phyloP scores from a whole-genome alignment of 2,329 filamentous ascomycete genomes.

The Trichoderma sp. region DNA sequence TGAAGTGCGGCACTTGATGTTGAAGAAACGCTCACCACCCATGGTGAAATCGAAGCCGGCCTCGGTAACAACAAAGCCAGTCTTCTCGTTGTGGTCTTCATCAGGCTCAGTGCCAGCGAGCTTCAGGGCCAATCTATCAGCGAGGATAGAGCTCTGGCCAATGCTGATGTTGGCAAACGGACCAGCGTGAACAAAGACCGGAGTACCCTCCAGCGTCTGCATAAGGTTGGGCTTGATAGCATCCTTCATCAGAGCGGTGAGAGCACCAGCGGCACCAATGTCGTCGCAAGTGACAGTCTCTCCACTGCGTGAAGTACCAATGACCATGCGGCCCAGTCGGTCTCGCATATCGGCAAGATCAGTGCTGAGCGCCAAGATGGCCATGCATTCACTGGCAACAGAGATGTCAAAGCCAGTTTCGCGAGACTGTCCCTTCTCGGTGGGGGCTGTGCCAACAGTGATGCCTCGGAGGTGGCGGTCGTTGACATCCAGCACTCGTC shows the following conservation, averaged over 20 bases:
- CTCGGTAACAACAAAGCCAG: slow-evolving; percentile 94
- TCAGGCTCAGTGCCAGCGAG: slow-evolving; percentile 91
- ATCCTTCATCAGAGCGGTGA: slow-evolving; percentile 95
- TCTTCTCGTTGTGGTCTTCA: slow-evolving; percentile 79
- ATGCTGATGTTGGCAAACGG: slow-evolving; percentile 99
- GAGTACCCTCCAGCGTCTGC: slow-evolving; percentile 96
- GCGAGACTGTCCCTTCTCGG: slow-evolving; percentile 85
- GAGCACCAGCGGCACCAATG: slow-evolving; percentile 85
- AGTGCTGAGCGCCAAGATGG: slow-evolving; percentile 91
- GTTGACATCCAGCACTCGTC: slow-evolving; percentile 94
- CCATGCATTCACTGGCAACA: slow-evolving; percentile 97
- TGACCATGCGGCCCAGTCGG: slow-evolving; percentile 91
- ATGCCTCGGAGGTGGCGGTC: slow-evolving; percentile 90
- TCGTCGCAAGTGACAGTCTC: slow-evolving; percentile 97
- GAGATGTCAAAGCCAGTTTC: slow-evolving; percentile 97
- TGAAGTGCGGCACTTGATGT: slow-evolving; percentile 97
- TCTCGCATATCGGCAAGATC: slow-evolving; percentile 87
- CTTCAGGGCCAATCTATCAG: slow-evolving; percentile 94
- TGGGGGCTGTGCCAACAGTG: slow-evolving; percentile 84
- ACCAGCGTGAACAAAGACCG: slow-evolving; percentile 95
- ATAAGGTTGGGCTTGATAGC: slow-evolving; percentile 99
- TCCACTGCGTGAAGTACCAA: slow-evolving; percentile 81
- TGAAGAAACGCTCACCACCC: slow-evolving; percentile 99
- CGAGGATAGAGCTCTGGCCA: slow-evolving; percentile 91
- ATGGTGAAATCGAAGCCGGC: slow-evolving; percentile 99